phyloP scores from a whole-genome alignment of 768 basidiomycete genomes.

The Tricholoma sp. region DNA sequence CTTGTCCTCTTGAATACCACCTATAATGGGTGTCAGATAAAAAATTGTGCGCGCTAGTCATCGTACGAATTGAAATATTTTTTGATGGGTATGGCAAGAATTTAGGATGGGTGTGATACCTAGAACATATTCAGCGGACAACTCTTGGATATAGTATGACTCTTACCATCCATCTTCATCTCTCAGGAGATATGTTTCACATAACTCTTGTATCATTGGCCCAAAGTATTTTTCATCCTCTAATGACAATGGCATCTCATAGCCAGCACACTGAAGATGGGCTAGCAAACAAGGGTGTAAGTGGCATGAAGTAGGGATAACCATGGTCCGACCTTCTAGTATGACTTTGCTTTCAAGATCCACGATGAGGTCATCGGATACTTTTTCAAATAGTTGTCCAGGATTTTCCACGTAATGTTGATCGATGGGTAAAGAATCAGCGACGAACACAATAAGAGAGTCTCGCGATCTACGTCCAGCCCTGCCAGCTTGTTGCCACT shows the following conservation, averaged over 20 bases:
- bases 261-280: conserved; percentile 83
- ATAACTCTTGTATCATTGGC: conserved; percentile 49
- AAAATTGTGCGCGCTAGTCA: background rate
- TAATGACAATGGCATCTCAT: conserved; percentile 73
- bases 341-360: conserved; percentile 72
- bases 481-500: conserved; percentile 88
- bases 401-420: conserved; percentile 70
- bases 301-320: background rate
- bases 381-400: conserved; percentile 59
- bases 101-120: conserved; percentile 81
- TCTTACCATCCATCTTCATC: conserved; percentile 81
- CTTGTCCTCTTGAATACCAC: conserved; percentile 69
- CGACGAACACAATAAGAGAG: conserved; percentile 69
- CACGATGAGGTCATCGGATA: conserved; percentile 57
- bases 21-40: conserved; percentile 18
- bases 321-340: conserved; percentile 45
- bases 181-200: conserved; percentile 50
- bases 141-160: background rate
- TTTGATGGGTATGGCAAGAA: conserved; percentile 73
- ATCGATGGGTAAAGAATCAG: conserved; percentile 66
- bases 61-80: conserved; percentile 61
- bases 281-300: conserved; percentile 28
- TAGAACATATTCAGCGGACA: conserved; percentile 19
- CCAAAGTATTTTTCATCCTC: conserved; percentile 76
- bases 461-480: conserved; percentile 80